phyloP scores from a whole-genome alignment of 2,329 filamentous ascomycete species.

The Juglanconis sp. region DNA sequence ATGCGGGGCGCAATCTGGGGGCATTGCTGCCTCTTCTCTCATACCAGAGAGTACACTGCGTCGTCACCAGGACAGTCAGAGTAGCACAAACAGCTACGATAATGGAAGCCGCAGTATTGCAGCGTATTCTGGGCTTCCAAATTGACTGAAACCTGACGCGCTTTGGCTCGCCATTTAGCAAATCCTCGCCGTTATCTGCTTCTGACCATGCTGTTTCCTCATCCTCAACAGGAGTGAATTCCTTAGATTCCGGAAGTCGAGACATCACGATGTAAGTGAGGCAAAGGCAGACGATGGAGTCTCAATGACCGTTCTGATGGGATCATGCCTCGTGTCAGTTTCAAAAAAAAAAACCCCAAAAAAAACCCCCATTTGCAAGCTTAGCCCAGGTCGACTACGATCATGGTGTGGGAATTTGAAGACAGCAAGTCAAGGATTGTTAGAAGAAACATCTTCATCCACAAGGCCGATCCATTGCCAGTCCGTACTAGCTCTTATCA shows the following conservation, averaged over 20 bases:
- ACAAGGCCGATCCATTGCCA: no score
- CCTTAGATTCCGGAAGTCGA: background rate
- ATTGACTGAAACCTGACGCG: background rate
- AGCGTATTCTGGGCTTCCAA: background rate
- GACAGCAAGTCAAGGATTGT: no score
- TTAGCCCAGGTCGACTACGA: no score
- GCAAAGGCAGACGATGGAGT: background rate
- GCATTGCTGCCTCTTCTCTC: background rate
- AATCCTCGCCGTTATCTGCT: background rate
- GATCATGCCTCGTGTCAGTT: background rate
- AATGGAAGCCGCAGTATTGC: background rate
- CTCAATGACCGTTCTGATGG: background rate
- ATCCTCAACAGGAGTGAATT: background rate
- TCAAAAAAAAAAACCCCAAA: background rate
- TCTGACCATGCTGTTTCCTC: background rate
- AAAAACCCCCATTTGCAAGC: no score
- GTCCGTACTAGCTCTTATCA: no score
- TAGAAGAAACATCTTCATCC: no score
- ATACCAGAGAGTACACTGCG: background rate
- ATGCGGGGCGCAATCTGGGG: background rate
- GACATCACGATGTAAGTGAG: background rate
- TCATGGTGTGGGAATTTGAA: no score
- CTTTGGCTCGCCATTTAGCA: background rate
- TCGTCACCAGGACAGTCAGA: background rate
- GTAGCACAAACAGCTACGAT: background rate